Percentiles rank a stretch among this genome's conserved stretches.
These are phyloP conservation scores for Ceratocystis albifundus DNA, from an alignment of 2,329 filamentous ascomycete species.

Conservation along the genomic window DNA sequence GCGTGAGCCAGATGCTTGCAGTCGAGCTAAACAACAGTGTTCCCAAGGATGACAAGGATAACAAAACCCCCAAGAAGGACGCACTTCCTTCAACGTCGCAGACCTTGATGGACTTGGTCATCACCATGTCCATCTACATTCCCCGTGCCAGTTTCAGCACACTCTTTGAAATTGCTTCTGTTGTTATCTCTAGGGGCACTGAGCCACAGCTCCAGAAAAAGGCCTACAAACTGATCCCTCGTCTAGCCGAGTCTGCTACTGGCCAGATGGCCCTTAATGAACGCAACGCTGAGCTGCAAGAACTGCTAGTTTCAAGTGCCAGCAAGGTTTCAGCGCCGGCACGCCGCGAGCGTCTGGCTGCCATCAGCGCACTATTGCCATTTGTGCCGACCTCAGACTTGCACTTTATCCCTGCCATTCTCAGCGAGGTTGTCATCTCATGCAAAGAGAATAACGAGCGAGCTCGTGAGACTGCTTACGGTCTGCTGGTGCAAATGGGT, in stretches of 20 bases:
- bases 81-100: constrained; percentile 84
- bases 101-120: constrained; percentile 91
- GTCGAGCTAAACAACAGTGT: constrained; percentile 49
- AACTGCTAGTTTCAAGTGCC: constrained; percentile 64
- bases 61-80: constrained; percentile 45
- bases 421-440: constrained; percentile 89
- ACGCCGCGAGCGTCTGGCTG: constrained; percentile 71
- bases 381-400: constrained; percentile 66
- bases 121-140: constrained; percentile 89
- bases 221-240: constrained; percentile 93
- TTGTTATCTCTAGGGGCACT: constrained; percentile 67
- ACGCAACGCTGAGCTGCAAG: constrained; percentile 66
- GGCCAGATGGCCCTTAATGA: constrained; percentile 66
- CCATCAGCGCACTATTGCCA: constrained; percentile 68
- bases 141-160: constrained; percentile 73
- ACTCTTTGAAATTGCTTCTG: constrained; percentile 75
- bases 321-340: constrained; percentile 81
- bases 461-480: constrained; percentile 78
- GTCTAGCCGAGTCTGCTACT: constrained; percentile 67
- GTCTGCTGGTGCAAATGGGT: constrained; percentile 78
- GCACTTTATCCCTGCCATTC: constrained; percentile 82
- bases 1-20: constrained; percentile 75
- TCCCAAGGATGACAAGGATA: constrained; percentile 51
- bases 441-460: constrained; percentile 98
- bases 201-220: constrained; percentile 97